A percentile compares a stretch with the other conserved stretches of the same genome.
phyloP scores from a whole-genome alignment of 202 grass and related monocot genomes.

The Tripidium arundinaceum region DNA sequence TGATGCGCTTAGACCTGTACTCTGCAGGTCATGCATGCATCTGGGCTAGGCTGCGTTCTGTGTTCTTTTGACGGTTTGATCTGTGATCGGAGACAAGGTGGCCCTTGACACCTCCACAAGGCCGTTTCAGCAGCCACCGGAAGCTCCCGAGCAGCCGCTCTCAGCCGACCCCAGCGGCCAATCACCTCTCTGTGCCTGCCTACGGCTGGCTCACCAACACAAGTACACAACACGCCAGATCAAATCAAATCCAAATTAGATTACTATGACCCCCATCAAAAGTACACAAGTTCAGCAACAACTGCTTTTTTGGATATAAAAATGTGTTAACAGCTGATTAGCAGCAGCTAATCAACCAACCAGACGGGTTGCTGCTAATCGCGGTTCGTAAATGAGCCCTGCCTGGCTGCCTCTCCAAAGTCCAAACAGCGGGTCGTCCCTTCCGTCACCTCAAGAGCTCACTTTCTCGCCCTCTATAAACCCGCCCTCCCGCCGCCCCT shows the following conservation, averaged over 20 bases:
- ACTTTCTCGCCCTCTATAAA: constrained; percentile 28
- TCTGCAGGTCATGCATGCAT: background rate
- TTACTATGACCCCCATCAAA: background rate
- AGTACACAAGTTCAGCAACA: background rate
- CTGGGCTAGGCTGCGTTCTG: background rate
- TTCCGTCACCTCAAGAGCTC: constrained; percentile 57
- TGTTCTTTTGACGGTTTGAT: background rate
- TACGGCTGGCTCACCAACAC: background rate
- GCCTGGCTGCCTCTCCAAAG: background rate
- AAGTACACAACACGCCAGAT: background rate
- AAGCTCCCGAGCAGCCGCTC: background rate
- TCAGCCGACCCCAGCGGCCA: background rate
- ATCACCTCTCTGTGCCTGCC: background rate
- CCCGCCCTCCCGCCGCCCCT: background rate
- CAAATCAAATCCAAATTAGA: background rate
- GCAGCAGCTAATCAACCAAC: constrained; percentile 10
- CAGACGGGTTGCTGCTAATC: background rate
- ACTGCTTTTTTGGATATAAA: background rate
- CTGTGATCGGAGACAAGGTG: background rate
- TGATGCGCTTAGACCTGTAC: background rate
- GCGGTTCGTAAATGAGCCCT: background rate
- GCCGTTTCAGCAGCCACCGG: constrained; percentile 14
- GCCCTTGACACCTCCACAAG: constrained; percentile 20
- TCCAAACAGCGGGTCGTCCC: constrained; percentile 22
- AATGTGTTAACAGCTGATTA: background rate